These are phyloP conservation scores for Dendrobium chrysotoxum DNA, from an alignment of 106 monocot species.

Conservation along the genomic window DNA sequence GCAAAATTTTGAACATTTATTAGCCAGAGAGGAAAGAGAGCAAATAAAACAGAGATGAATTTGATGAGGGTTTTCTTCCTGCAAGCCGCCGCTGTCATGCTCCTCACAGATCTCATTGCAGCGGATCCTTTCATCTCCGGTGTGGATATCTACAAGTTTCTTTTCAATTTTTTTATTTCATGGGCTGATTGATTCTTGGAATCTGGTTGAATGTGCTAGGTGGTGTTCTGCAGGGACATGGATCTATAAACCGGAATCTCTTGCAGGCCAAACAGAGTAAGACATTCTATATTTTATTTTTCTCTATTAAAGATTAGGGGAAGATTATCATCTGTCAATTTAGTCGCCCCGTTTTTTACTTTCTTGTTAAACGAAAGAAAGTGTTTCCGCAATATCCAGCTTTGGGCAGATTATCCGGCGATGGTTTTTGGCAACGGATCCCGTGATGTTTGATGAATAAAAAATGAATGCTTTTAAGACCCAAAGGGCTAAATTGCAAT, in stretches of 20 bases:
- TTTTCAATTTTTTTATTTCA: not conserved
- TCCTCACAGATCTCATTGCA: not conserved
- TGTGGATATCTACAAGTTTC: not conserved
- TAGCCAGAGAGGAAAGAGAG: not conserved
- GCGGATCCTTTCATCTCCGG: conserved; percentile 7
- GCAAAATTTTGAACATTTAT: not conserved
- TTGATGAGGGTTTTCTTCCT: not conserved
- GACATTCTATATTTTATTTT: not conserved
- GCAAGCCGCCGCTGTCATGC: not conserved
- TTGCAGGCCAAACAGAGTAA: conserved; percentile 8
- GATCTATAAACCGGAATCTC: not conserved
- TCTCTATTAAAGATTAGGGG: no score
- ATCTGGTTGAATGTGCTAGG: not conserved
- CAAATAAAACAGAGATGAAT: not conserved
- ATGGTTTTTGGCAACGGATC: not conserved
- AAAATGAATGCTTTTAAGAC: no score
- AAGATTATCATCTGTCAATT: not conserved
- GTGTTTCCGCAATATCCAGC: no score
- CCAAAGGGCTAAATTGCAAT: no score
- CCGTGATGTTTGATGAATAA: no score
- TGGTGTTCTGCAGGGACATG: not conserved
- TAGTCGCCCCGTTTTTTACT: not conserved
- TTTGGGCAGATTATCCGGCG: not conserved
- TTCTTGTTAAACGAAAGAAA: not conserved
- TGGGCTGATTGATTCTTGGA: not conserved